These are phyloP conservation scores for Penicillium soppii DNA, from an alignment of 495 filamentous ascomycete species.

Conservation along the genomic window DNA sequence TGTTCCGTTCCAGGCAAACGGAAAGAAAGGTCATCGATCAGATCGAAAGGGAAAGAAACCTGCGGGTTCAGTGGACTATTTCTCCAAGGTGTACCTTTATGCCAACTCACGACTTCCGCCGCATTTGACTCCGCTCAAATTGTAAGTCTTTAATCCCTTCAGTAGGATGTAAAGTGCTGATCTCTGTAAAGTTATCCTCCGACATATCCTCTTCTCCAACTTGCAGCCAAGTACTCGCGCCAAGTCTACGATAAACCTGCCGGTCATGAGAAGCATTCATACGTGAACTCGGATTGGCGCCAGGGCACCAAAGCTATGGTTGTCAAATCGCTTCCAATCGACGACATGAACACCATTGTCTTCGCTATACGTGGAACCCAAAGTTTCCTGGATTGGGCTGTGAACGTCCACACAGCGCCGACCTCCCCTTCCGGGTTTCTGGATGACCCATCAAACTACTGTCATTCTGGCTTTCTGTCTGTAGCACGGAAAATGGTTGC, in stretches of 20 bases:
- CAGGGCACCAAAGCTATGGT: conserved; percentile 80
- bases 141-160: conserved; percentile 45
- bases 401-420: conserved; percentile 70
- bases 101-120: conserved; percentile 73
- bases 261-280: conserved; percentile 58
- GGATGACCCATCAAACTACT: conserved; percentile 72
- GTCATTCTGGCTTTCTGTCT: conserved; percentile 73
- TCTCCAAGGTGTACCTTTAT: conserved; percentile 76
- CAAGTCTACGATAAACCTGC: conserved; percentile 65
- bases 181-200: conserved; percentile 53
- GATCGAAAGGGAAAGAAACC: conserved; percentile 5
- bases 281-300: conserved; percentile 66
- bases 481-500: conserved; percentile 74
- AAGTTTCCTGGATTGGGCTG: conserved; percentile 80
- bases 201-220: conserved; percentile 68
- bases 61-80: conserved; percentile 48
- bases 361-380: conserved; percentile 79
- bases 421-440: conserved; percentile 63
- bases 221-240: conserved; percentile 73
- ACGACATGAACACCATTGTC: conserved; percentile 73
- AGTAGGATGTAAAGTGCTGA: conserved; percentile 10
- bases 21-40: conserved; percentile 12
- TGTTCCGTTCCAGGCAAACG: conserved; percentile 11
- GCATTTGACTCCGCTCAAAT: conserved; percentile 59
- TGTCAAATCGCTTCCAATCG: conserved; percentile 72